These are phyloP conservation scores for Xylariaceae sp. DNA, from an alignment of 2,329 filamentous ascomycete species.

Conservation along the genomic window DNA sequence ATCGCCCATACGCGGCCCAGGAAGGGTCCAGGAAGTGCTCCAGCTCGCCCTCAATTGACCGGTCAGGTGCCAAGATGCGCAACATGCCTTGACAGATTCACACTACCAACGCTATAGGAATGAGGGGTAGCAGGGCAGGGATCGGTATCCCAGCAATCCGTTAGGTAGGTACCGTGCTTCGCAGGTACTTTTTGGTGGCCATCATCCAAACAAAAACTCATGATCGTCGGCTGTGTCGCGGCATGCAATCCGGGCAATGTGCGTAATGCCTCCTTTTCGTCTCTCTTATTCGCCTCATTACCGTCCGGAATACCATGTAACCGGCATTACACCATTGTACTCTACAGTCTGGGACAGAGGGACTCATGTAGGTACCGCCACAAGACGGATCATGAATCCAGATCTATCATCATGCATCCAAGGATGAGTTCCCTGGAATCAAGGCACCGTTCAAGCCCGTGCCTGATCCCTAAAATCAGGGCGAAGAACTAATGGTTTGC, in stretches of 20 bases:
- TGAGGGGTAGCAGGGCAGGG: neutral
- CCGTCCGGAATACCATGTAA: too few species aligned
- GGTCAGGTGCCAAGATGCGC: neutral
- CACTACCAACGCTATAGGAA: neutral
- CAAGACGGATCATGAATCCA: neutral
- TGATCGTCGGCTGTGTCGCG: too few species aligned
- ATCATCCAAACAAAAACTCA: neutral
- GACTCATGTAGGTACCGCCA: too few species aligned
- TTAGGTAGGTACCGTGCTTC: too few species aligned
- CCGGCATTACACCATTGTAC: too few species aligned
- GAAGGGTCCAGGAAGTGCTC: neutral
- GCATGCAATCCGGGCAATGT: too few species aligned
- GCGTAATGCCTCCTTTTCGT: too few species aligned
- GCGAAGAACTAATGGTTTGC: too few species aligned
- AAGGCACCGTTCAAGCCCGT: too few species aligned
- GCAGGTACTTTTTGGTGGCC: neutral
- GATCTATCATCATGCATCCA: neutral
- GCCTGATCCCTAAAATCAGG: too few species aligned
- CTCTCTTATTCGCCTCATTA: too few species aligned
- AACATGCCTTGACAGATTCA: neutral
- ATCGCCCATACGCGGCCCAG: neutral
- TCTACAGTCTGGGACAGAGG: too few species aligned
- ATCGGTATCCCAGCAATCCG: neutral
- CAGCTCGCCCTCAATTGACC: neutral
- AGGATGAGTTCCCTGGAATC: neutral